phyloP scores from a whole-genome alignment of 352 stramenopile species.

The Phytopythium ostracodes region DNA sequence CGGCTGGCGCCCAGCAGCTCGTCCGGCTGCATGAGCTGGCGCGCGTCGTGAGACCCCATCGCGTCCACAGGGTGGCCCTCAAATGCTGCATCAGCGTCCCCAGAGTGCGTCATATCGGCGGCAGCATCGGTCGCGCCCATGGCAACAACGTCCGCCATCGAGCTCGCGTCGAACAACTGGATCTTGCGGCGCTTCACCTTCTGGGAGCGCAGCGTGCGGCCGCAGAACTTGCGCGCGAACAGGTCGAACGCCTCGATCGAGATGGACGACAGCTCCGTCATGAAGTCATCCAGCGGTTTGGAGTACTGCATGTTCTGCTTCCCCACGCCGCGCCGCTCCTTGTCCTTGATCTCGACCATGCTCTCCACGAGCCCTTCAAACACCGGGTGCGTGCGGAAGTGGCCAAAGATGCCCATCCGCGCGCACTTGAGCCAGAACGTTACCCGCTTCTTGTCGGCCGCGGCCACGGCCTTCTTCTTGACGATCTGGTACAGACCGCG shows the following conservation, averaged over 20 bases:
- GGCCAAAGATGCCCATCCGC: constrained; percentile 66
- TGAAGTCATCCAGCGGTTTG: constrained; percentile 64
- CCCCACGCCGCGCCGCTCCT: constrained; percentile 68
- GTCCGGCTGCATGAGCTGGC: constrained; percentile 43
- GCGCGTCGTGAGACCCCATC: constrained; percentile 16
- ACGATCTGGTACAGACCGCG: constrained; percentile 61
- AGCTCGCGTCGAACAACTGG: constrained; percentile 1
- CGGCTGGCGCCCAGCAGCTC: constrained; percentile 35
- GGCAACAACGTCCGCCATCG: background rate
- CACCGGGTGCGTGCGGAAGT: constrained; percentile 64
- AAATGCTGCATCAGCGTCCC: background rate
- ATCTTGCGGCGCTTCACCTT: constrained; percentile 61
- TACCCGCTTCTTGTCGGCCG: constrained; percentile 32
- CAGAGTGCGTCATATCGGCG: background rate
- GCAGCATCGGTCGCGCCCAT: background rate
- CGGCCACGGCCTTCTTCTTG: constrained; percentile 23
- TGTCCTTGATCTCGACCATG: constrained; percentile 83
- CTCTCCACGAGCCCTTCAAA: constrained; percentile 76
- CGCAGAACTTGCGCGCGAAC: constrained; percentile 73
- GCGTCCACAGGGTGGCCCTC: background rate
- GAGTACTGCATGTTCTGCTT: constrained; percentile 88
- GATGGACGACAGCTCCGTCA: constrained; percentile 51
- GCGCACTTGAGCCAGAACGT: constrained; percentile 72
- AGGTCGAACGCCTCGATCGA: constrained; percentile 75
- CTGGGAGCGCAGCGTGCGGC: constrained; percentile 63